Base-by-base conservation (phyloP, 148 eudicot species). In the Dianthus caryophyllus region DNA sequence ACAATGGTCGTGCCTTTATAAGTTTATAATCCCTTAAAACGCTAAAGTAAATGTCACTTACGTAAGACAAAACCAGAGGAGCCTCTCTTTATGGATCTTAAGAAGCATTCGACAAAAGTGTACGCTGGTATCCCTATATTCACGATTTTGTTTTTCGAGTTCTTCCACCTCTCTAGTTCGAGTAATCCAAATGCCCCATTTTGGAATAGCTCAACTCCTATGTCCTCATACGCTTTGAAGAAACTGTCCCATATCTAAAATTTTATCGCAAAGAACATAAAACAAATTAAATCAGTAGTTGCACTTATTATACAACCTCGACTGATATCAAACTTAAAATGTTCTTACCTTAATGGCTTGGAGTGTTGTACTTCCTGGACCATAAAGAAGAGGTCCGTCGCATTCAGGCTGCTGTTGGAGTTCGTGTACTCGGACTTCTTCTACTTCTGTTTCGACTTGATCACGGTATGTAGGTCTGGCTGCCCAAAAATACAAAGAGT, bases 221-320 rank as follows among this genome's bases (percentile, higher is more conserved):
- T 73, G 7, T 73, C 76, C 54, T 67, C 76, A 44, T 73, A 73
- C 26, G 71, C 61, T 51, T 73, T 67, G 65, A 73, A 73, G 10
- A 73, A 59, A 20, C 15, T 67, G 41, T 74, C 77, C 72, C 72
- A 74, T 60, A 74, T 74, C 77, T 74, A 51, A n/a, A 67, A 29
- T 59, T 13, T 53, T 24, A 62, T 9, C 67, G 17, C 52, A 24
- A 33, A 33, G 4, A 33, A 33, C 44, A 31, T 18, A 30, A n/a
- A n/a, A n/a, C n/a, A n/a, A n/a, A n/a, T n/a, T n/a, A n/a, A n/a
- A 41, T 33, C 14, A 46, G 5, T 2, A 8, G 6, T 2, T 56
- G 48, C 47, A 22, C 11, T 13, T 24, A 0, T 12, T 29, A 30
- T 2, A 17, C 18, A 36, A n/a, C 64, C 33, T 12, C 36, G 14